A percentile compares a stretch with the other conserved stretches of the same genome.
These are phyloP conservation scores for Melampsora occidentalis DNA, from an alignment of 1,284 basidiomycete genomes.

Conservation along the genomic window DNA sequence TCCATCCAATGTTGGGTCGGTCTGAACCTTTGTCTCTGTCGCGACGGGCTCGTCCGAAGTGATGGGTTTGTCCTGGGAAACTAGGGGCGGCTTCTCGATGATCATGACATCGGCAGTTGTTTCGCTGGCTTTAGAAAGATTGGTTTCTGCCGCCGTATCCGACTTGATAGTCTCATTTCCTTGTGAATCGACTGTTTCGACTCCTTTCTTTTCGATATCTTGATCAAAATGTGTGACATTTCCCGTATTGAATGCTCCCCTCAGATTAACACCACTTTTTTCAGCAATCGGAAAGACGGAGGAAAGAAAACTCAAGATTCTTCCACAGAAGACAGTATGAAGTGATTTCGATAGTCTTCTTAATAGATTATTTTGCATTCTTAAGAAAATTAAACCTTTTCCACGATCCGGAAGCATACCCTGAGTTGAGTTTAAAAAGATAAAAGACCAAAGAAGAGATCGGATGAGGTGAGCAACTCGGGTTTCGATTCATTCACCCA, in stretches of 20 bases:
- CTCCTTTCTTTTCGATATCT: constrained; percentile 11
- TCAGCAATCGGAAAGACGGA: constrained; percentile 81
- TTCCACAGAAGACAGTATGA: constrained; percentile 75
- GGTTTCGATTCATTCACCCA: background rate
- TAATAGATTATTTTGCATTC: constrained; percentile 79
- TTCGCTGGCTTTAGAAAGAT: constrained; percentile 42
- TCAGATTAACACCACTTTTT: constrained; percentile 80
- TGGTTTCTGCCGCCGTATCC: constrained; percentile 19
- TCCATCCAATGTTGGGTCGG: background rate
- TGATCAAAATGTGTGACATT: constrained; percentile 55
- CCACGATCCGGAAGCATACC: constrained; percentile 77
- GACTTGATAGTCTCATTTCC: constrained; percentile 1
- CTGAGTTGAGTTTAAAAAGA: constrained; percentile 44
- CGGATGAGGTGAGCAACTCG: background rate
- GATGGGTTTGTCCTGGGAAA: background rate
- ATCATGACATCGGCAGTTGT: constrained; percentile 54
- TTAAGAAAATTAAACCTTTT: constrained; percentile 76
- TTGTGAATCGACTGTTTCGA: constrained; percentile 1
- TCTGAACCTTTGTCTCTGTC: background rate
- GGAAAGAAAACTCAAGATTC: constrained; percentile 79
- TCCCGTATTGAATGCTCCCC: constrained; percentile 71
- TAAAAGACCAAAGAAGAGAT: too few species aligned
- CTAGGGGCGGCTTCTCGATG: constrained; percentile 55
- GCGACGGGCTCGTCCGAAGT: background rate
- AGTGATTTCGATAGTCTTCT: constrained; percentile 73